A percentile compares a stretch with the other conserved stretches of the same genome.
These are phyloP conservation scores for Barnettozyma californica DNA, from an alignment of 805 yeast genomes.

Conservation along the genomic window DNA sequence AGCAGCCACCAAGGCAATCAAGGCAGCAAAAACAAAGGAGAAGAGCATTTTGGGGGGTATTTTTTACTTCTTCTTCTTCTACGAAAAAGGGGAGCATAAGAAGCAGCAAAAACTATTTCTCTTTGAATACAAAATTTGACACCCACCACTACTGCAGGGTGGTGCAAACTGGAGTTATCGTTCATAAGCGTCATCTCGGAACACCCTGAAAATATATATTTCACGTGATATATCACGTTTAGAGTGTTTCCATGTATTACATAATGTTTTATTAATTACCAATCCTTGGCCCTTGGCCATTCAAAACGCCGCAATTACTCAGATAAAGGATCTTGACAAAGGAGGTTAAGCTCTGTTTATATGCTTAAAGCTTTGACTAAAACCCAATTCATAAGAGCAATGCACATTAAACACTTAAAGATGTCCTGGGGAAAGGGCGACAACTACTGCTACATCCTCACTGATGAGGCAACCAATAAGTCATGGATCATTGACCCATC, in stretches of 20 bases:
- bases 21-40: not conserved
- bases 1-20: not conserved
- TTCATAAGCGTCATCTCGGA: not conserved
- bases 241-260: too few relatives aligned
- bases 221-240: not conserved
- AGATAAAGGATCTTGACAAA: not conserved
- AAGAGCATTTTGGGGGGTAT: not conserved
- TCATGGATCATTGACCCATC: conserved; percentile 94
- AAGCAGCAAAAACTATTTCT: not conserved
- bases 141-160: not conserved
- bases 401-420: conserved; percentile 80
- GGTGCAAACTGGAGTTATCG: not conserved
- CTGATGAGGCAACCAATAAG: conserved; percentile 57
- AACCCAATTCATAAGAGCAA: conserved; percentile 34
- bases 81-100: not conserved
- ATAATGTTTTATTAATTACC: not conserved
- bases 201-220: not conserved
- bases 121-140: not conserved
- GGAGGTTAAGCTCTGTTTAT: not conserved
- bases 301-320: not conserved
- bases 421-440: conserved; percentile 96
- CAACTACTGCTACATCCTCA: conserved; percentile 78
- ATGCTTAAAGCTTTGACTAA: not conserved
- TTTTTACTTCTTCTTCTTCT: not conserved
- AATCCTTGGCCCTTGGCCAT: not conserved